Evolutionary conservation across 1,139 yeast species (phyloP), one percentile per base, ranked within the genome.

Genomic region (Scheffersomyces cryptocercus): DNA sequence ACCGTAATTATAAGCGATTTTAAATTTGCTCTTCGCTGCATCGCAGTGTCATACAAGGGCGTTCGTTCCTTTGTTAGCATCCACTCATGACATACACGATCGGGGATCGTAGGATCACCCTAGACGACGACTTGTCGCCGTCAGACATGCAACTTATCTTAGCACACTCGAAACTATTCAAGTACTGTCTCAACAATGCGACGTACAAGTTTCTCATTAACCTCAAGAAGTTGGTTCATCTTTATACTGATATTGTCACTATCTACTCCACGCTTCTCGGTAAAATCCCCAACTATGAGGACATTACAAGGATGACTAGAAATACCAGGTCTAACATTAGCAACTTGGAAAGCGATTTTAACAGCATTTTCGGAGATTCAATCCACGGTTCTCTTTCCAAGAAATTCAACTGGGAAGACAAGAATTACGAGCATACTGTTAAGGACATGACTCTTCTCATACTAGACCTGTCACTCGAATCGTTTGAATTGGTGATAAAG

Each of bases 271-370:
- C 77, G 11, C 58, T 74, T 35, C 55, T 74, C 35, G 55, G 59
- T 39, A 74, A 74, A 50, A 64, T 74, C 24, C 73, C 75, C 20
- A 59, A 70, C 47, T 73, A 71, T 47, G 77, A 72, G 39, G 79
- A 74, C 52, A 56, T 74, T 40, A 68, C 76, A 4, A 28, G 46
- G n/a, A 64, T 73, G 67, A 56, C 75, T 3, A 49, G 53, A 39
- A 49, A 51, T 24, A 59, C 67, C n/a, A 61, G 60, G 44, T 32
- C 51, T 26, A 49, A 55, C 6, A 41, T 71, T 34, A 44, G 59
- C 35, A 54, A 54, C 38, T 50, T 73, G 35, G 79, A 74, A 46
- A 58, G 60, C 12, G 68, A 69, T 43, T 61, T 68, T 45, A 66
- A 63, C 42, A 47, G 45, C 28, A 47, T 70, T 2, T 65, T 72